A percentile compares a stretch with the other conserved stretches of the same genome.
Evolutionary conservation across 1,284 basidiomycete genomes (phyloP).

Genomic region (Anthracocystis walkeri): DNA sequence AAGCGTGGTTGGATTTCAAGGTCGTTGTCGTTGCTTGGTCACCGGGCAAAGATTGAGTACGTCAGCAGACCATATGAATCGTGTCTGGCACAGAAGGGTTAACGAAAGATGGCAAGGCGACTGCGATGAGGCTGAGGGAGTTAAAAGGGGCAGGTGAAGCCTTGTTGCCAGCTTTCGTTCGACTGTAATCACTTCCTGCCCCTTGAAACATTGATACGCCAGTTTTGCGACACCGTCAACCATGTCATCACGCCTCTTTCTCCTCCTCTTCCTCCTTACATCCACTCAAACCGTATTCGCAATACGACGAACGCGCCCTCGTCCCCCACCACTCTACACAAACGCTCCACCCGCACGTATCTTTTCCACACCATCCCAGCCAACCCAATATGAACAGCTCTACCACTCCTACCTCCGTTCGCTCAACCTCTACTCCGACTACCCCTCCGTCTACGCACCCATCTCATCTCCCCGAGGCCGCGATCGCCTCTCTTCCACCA

Average conservation of each 20-base stretch:
- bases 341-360: neutral
- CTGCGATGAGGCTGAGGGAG: too few relatives aligned
- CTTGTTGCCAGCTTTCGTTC: neutral
- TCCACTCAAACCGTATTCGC: neutral
- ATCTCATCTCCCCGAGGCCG: neutral
- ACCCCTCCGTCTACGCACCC: neutral
- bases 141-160: too few relatives aligned
- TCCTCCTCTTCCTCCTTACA: neutral
- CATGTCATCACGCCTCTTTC: too few relatives aligned
- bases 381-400: slow-evolving; percentile 10
- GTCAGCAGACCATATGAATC: too few relatives aligned
- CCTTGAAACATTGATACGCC: neutral
- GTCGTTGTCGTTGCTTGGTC: too few relatives aligned
- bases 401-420: slow-evolving; percentile 4
- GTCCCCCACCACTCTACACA: neutral
- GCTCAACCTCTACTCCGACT: neutral
- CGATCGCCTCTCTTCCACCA: neutral
- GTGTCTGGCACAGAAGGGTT: too few relatives aligned
- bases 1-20: too few relatives aligned
- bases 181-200: neutral
- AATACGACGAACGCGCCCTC: neutral
- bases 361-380: neutral
- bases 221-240: slow-evolving; percentile 1
- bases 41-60: too few relatives aligned
- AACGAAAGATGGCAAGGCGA: too few relatives aligned